Evolutionary conservation across 768 basidiomycete genomes (phyloP).

Genomic region (Ephemerocybe angulata): DNA sequence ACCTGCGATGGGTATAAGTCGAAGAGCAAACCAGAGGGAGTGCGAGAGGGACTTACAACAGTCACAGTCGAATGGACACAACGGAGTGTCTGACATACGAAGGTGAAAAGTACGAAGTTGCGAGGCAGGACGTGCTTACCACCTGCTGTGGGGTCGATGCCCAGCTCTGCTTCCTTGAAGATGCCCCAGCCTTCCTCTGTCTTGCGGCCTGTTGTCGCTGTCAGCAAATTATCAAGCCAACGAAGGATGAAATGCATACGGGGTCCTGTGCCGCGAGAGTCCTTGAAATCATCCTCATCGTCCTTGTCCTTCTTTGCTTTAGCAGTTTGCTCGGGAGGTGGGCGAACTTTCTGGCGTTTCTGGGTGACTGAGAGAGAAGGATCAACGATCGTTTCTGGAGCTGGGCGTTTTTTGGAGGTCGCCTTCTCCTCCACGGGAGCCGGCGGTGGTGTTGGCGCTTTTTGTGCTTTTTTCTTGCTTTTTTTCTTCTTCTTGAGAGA

Average conservation of each 20-base stretch:
- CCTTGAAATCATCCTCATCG: slow-evolving; percentile 54
- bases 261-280: slow-evolving; percentile 70
- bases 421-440: slow-evolving; percentile 12
- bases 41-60: slow-evolving; percentile 59
- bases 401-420: slow-evolving; percentile 34
- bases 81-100: slow-evolving; percentile 58
- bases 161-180: slow-evolving; percentile 82
- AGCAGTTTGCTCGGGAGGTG: neutral
- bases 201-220: slow-evolving; percentile 52
- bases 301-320: slow-evolving; percentile 26
- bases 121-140: slow-evolving; percentile 43
- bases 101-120: slow-evolving; percentile 20
- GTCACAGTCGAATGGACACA: slow-evolving; percentile 87
- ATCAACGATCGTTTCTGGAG: slow-evolving; percentile 64
- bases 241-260: slow-evolving; percentile 43
- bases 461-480: slow-evolving; percentile 26
- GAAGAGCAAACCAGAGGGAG: slow-evolving; percentile 22
- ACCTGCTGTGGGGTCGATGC: slow-evolving; percentile 63
- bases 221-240: slow-evolving; percentile 10
- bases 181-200: slow-evolving; percentile 79
- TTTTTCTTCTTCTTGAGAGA: slow-evolving; percentile 46
- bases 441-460: slow-evolving; percentile 5
- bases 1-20: slow-evolving; percentile 5
- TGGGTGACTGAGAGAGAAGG: slow-evolving; percentile 39
- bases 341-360: slow-evolving; percentile 8